Conservation (phyloP, 495 filamentous ascomycete genomes). For the Podospora tetraspora region DNA sequence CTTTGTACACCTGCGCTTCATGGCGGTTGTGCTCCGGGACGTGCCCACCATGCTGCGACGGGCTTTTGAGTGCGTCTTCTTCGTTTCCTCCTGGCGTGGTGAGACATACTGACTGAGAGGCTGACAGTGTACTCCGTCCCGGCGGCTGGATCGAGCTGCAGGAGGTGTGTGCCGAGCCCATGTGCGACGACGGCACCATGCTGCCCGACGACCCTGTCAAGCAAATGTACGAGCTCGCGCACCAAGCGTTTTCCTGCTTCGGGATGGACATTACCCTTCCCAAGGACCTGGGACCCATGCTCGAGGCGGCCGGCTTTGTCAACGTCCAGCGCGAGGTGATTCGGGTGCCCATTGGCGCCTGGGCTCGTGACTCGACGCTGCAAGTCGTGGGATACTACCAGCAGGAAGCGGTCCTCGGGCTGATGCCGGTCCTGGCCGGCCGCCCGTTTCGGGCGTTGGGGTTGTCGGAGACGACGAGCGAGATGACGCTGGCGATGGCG, state of each 20-base stretch:
- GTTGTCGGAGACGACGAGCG: slow-evolving; percentile 26
- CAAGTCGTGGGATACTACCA: slow-evolving; percentile 49
- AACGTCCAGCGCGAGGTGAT: slow-evolving; percentile 48
- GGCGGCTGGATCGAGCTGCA: slow-evolving; percentile 42
- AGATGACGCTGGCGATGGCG: slow-evolving; percentile 27
- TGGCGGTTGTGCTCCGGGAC: slow-evolving; percentile 44
- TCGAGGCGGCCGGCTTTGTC: slow-evolving; percentile 52
- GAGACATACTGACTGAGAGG: neutral
- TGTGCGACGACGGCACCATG: slow-evolving; percentile 39
- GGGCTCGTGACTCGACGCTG: slow-evolving; percentile 51
- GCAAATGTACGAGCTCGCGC: slow-evolving; percentile 26
- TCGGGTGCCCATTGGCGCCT: slow-evolving; percentile 53
- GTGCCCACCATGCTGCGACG: slow-evolving; percentile 36
- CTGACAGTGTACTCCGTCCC: slow-evolving; percentile 32
- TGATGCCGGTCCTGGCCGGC: slow-evolving; percentile 46
- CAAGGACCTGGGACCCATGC: slow-evolving; percentile 42
- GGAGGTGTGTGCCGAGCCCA: slow-evolving; percentile 34
- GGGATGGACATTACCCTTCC: slow-evolving; percentile 45
- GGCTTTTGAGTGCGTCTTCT: slow-evolving; percentile 31
- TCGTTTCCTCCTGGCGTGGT: neutral
- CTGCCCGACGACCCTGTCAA: slow-evolving; percentile 33
- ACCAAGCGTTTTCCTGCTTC: slow-evolving; percentile 27
- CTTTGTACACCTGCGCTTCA: slow-evolving; percentile 39
- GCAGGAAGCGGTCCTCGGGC: slow-evolving; percentile 45
- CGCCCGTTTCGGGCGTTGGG: slow-evolving; percentile 44